Percentiles rank a stretch among this genome's conserved stretches.
Conservation (phyloP, 352 stramenopile species). For the Globisporangium apiculatum region DNA sequence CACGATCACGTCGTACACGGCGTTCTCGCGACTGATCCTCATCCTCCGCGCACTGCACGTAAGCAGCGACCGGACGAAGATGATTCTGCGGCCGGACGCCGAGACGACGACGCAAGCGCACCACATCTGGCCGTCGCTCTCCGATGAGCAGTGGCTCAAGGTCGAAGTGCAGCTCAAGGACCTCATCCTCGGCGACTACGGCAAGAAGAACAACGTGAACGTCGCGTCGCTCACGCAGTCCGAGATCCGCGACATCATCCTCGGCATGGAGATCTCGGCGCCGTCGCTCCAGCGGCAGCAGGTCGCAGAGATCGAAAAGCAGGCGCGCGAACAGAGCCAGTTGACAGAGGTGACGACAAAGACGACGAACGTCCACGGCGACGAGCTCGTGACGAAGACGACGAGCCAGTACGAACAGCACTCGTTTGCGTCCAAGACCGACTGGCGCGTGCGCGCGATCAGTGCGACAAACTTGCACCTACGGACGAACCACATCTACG, state of each 20-base stretch:
- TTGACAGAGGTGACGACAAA: conserved; percentile 98
- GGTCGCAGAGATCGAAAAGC: conserved; percentile 99
- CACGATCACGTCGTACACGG: conserved; percentile 99
- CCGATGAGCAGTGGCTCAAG: conserved; percentile 99
- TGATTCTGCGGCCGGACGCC: conserved; percentile 97
- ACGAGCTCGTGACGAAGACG: conserved; percentile 99
- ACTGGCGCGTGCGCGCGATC: conserved; percentile 99
- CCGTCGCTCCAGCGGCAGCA: conserved; percentile 99
- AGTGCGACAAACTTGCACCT: conserved; percentile 98
- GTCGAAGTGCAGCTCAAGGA: conserved; percentile 99
- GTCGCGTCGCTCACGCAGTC: conserved; percentile 98
- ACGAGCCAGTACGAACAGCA: conserved; percentile 99
- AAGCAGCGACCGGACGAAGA: conserved; percentile 93
- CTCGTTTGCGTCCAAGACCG: conserved; percentile 98
- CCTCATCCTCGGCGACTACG: conserved; percentile 99
- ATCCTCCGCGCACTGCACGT: conserved; percentile 98
- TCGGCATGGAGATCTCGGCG: conserved; percentile 99
- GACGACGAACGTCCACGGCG: conserved; percentile 98
- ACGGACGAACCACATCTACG: conserved; percentile 99
- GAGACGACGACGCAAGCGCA: conserved; percentile 98
- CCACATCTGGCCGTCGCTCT: conserved; percentile 98
- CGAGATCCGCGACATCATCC: conserved; percentile 99
- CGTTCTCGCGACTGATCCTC: conserved; percentile 98
- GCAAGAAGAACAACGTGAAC: conserved; percentile 99
- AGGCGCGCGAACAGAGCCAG: conserved; percentile 97